These are phyloP conservation scores for Nakataea oryzae DNA, from an alignment of 2,329 filamentous ascomycete genomes.

Conservation along the genomic window DNA sequence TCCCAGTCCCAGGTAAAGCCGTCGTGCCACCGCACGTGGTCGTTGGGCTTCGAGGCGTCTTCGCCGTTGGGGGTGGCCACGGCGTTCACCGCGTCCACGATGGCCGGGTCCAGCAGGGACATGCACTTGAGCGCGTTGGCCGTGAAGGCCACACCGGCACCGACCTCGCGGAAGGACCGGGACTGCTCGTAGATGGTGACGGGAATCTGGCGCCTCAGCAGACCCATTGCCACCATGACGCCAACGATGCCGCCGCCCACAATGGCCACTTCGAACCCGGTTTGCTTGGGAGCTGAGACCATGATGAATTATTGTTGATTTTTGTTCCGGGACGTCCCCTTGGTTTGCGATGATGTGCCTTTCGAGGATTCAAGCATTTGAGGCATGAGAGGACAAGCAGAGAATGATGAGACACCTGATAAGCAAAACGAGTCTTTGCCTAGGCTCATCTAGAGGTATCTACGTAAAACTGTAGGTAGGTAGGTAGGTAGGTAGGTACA, in stretches of 20 bases:
- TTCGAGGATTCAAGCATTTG: too few relatives aligned
- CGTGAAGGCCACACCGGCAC: constrained; percentile 39
- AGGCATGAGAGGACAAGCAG: too few relatives aligned
- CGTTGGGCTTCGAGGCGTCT: constrained; percentile 14
- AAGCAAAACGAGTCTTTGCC: too few relatives aligned
- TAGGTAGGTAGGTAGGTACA: too few relatives aligned
- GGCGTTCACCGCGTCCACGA: constrained; percentile 20
- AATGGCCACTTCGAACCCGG: constrained; percentile 26
- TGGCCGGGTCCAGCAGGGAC: constrained; percentile 22
- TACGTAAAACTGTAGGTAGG: too few relatives aligned
- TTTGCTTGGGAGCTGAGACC: constrained; percentile 1
- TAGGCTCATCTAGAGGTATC: too few relatives aligned
- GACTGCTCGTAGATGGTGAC: constrained; percentile 37
- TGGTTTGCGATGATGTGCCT: too few relatives aligned
- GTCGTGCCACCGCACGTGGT: constrained; percentile 32
- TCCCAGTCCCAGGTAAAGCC: constrained; percentile 13
- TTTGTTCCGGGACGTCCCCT: too few relatives aligned
- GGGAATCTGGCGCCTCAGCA: constrained; percentile 28
- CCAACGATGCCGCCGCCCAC: constrained; percentile 42
- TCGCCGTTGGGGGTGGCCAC: constrained; percentile 25
- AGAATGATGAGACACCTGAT: too few relatives aligned
- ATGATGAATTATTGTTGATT: too few relatives aligned
- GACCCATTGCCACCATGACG: constrained; percentile 33
- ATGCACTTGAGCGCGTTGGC: constrained; percentile 38
- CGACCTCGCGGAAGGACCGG: constrained; percentile 29